Evolutionary conservation across 2,329 filamentous ascomycete species (phyloP).

Genomic region (Colletotrichum acutatum): DNA sequence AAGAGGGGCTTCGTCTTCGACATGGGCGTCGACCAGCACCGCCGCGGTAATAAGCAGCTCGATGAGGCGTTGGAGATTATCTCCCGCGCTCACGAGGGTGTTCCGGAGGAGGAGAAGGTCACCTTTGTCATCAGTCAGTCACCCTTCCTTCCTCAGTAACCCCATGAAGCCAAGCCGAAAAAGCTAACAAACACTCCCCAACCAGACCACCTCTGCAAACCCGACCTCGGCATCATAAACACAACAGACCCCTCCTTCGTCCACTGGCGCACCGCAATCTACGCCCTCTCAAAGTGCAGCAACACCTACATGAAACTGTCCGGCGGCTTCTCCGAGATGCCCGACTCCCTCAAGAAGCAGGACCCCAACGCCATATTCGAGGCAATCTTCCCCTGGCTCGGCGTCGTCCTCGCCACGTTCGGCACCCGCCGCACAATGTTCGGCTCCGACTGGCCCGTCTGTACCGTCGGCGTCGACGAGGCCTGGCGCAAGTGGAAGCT

Average conservation of each 20-base stretch:
- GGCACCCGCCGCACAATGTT: conserved; percentile 83
- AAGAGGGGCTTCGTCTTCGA: conserved; percentile 78
- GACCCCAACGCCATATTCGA: conserved; percentile 69
- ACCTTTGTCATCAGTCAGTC: conserved; percentile 76
- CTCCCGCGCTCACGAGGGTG: conserved; percentile 70
- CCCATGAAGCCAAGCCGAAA: too few relatives aligned
- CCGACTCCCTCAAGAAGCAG: conserved; percentile 60
- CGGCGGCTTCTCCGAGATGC: conserved; percentile 82
- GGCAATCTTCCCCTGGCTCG: conserved; percentile 76
- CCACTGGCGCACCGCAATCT: conserved; percentile 77
- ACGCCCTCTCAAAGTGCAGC: conserved; percentile 71
- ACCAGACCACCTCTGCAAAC: conserved; percentile 90
- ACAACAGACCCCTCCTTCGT: conserved; percentile 68
- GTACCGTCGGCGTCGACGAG: conserved; percentile 69
- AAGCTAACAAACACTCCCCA: neutral
- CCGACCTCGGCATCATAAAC: conserved; percentile 75
- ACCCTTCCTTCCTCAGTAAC: neutral
- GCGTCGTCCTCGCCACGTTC: conserved; percentile 78
- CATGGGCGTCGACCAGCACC: conserved; percentile 82
- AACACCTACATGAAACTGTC: conserved; percentile 92
- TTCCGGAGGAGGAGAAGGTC: conserved; percentile 68
- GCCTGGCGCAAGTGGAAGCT: conserved; percentile 82
- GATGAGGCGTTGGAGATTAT: conserved; percentile 79
- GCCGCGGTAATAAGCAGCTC: conserved; percentile 79
- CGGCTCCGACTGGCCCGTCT: conserved; percentile 94